Evolutionary conservation across 2,329 filamentous ascomycete genomes (phyloP), one percentile per base, ranked within the genome.

Genomic region (Sarocladium strictum): DNA sequence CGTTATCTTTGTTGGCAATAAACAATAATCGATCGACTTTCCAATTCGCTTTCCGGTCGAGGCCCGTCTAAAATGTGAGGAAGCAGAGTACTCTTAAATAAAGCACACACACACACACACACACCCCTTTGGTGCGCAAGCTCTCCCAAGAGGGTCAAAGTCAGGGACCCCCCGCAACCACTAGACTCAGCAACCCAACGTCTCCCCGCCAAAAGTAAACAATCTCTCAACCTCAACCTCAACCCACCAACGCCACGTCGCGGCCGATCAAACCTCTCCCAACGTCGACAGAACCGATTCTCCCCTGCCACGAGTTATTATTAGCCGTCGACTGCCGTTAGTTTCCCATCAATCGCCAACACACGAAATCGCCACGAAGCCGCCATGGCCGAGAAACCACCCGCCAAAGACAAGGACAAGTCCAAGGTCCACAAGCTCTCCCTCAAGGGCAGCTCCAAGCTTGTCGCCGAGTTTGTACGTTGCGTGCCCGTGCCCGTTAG

Each of bases 361-460:
- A n/a, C n/a, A n/a, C n/a, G n/a, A n/a, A n/a, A 10, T 45, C 11
- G 21, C 40, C 40, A 45, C 40, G 17, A 19, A 21, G 23, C 10
- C 26, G 23, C 27, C 26, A 53, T 53, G 50, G 12, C 50, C 21
- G 32, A 38, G 23, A 53, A 53, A 27, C 50, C 50, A 11, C 32
- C 54, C 6, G 33, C 56, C 47, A 70, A 69, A 53, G 73, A 78
- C 51, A 84, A 83, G 70, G 81, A 85, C 65, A 91, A 91, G 65
- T 89, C 90, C 62, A 96, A 97, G 73, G 85, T 91, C 58, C 94
- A 99, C 77, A 97, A 96, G 78, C 83, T 99, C 59, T 89, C 92
- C 35, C 79, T 97, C 58, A 93, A 91, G 72, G 90, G 88, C 73
- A 82, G 75, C 62, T 84, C 90, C 37, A 95, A 93, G 72, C 82